Evolutionary conservation across 2,329 filamentous ascomycete genomes (phyloP), one percentile per base, ranked within the genome.

Genomic region (Sporothrix curviconia): DNA sequence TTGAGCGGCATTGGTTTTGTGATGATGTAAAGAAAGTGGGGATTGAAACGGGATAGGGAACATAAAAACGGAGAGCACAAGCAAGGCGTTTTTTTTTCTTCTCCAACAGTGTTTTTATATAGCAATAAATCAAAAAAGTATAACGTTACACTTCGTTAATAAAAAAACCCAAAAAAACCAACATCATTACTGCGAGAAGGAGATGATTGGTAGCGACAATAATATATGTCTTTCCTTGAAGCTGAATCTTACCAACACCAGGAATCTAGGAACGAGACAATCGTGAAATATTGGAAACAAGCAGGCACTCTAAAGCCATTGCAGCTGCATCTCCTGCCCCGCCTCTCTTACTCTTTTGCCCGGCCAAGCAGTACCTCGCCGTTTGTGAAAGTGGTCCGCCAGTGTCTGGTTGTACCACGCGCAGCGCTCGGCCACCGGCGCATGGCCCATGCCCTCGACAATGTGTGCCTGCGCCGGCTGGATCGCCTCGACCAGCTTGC

Each of bases 1-100:
- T 83, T 91, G 68, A 94, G 92, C 65, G 92, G 94, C 1, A 85
- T 99, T 59, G 94, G 94, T 39, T 82, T 96, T 67, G 90, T 96
- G 24, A 91, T 95, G 85, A 64, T 64, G 61, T 64, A 50, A 46
- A 6, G 19, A 24, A 15, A 9, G 30, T 7, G 14, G 19, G 11
- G 17, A 28, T 2, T 9, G 28, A 14, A 43, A 37, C 15, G 22
- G 19, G 50, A 34, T 25, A 55, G 22, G 32, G 14, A 40, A 19
- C 11, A 19, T 24, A 37, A 5, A 39, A 54, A 42, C 28, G 15
- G n/a, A n/a, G n/a, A n/a, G 36, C 22, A 37, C n/a, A 43, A n/a
- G 19, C 7, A 19, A 14, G 36, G 49, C 46, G 37, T 53, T 47
- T 42, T n/a, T n/a, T n/a, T n/a, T n/a, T n/a, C n/a, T n/a, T n/a